phyloP scores from a whole-genome alignment of 2,329 filamentous ascomycete genomes.

The Bretziella fagacearum region DNA sequence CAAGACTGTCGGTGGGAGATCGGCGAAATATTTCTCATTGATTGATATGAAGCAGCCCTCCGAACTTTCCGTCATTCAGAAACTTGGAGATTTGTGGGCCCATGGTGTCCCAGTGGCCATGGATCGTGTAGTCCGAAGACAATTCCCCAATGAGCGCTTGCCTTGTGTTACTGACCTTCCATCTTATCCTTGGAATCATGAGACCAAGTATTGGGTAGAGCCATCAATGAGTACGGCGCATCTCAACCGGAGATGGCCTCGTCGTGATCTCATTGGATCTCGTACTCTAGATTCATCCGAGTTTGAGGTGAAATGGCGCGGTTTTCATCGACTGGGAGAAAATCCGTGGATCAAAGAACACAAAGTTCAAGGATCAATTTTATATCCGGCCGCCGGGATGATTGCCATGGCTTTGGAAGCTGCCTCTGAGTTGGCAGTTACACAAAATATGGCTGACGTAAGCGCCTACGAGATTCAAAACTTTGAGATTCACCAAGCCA shows the following conservation, averaged over 20 bases:
- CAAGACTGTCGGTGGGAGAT: background rate
- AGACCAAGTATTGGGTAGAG: slow-evolving; percentile 36
- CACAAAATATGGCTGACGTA: slow-evolving; percentile 13
- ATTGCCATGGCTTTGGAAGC: slow-evolving; percentile 33
- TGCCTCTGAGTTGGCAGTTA: slow-evolving; percentile 23
- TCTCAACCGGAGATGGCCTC: slow-evolving; percentile 28
- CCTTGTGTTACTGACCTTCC: slow-evolving; percentile 30
- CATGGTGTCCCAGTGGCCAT: slow-evolving; percentile 22
- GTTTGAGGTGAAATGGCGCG: slow-evolving; percentile 32
- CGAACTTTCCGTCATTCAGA: slow-evolving; percentile 19
- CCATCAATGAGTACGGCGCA: slow-evolving; percentile 28
- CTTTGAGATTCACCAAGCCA: slow-evolving; percentile 32
- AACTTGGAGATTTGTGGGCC: slow-evolving; percentile 24
- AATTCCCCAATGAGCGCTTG: slow-evolving; percentile 13
- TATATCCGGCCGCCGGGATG: slow-evolving; percentile 36
- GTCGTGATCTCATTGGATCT: slow-evolving; percentile 35
- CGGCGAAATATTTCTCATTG: slow-evolving; percentile 15
- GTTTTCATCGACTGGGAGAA: slow-evolving; percentile 31
- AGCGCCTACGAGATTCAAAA: slow-evolving; percentile 28
- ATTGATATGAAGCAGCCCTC: slow-evolving; percentile 15
- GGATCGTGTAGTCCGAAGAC: background rate
- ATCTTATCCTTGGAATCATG: slow-evolving; percentile 38
- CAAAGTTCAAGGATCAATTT: slow-evolving; percentile 31
- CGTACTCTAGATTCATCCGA: slow-evolving; percentile 28
- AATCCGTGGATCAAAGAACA: slow-evolving; percentile 37